These are phyloP conservation scores for Aspergillus chevalieri DNA, from an alignment of 2,329 filamentous ascomycete species.

Conservation along the genomic window DNA sequence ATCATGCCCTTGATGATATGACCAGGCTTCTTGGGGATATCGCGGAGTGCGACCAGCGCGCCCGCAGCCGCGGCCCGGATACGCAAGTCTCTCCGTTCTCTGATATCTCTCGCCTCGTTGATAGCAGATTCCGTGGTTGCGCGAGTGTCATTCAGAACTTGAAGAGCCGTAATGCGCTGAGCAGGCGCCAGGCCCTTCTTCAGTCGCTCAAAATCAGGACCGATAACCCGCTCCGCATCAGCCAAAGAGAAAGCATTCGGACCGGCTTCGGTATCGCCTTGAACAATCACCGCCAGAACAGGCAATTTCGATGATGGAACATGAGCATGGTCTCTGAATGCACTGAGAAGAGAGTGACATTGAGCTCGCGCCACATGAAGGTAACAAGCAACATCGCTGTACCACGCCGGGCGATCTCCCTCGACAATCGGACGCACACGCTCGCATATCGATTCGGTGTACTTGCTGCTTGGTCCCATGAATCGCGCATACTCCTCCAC, in stretches of 20 bases:
- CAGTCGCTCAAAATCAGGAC: slow-evolving; percentile 76
- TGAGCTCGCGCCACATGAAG: slow-evolving; percentile 85
- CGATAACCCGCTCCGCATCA: slow-evolving; percentile 82
- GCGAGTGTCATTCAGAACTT: slow-evolving; percentile 72
- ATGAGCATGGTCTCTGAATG: slow-evolving; percentile 87
- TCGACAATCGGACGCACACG: slow-evolving; percentile 72
- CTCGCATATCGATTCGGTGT: slow-evolving; percentile 40
- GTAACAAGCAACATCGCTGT: slow-evolving; percentile 84
- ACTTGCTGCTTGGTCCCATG: slow-evolving; percentile 26
- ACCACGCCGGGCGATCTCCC: slow-evolving; percentile 70
- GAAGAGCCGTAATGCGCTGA: slow-evolving; percentile 74
- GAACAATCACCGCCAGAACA: slow-evolving; percentile 78
- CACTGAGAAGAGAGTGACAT: slow-evolving; percentile 80
- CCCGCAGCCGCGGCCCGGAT: slow-evolving; percentile 82
- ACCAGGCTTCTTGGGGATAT: slow-evolving; percentile 88
- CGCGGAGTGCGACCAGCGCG: slow-evolving; percentile 78
- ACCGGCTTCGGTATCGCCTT: slow-evolving; percentile 86
- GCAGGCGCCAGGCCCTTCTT: slow-evolving; percentile 85
- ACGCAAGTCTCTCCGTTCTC: slow-evolving; percentile 75
- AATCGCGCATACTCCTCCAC: slow-evolving; percentile 80
- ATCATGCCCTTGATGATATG: slow-evolving; percentile 93
- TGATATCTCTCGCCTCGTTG: slow-evolving; percentile 69
- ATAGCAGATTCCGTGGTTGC: slow-evolving; percentile 65
- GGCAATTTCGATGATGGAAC: slow-evolving; percentile 70
- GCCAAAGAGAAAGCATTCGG: slow-evolving; percentile 84